Evolutionary conservation across 148 eudicot species (phyloP), one percentile per base, ranked within the genome.

Genomic region (Camellia granthamiana): DNA sequence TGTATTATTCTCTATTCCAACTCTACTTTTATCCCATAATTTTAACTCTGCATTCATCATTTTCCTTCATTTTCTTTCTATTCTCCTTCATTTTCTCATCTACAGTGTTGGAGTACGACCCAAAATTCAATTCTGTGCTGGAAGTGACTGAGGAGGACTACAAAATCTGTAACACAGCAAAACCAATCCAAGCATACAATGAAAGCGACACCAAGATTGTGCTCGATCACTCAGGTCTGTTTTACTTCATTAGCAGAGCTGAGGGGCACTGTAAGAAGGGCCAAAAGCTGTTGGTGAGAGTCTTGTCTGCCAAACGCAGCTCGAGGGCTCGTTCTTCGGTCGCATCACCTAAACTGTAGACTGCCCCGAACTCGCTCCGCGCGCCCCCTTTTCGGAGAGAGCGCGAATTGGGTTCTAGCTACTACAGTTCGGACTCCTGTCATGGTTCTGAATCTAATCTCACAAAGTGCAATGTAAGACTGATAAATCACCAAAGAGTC

Each of bases 101-200:
- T 43, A 15, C 72, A 68, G 72, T 42, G 72, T 42, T 68, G 72
- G 43, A 68, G 72, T 68, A 68, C 51, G 72, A 68, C 72, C 72
- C 72, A 42, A 68, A 68, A 68, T 13, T 49, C 15, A 49, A 68
- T 42, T 68, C 51, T 6, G 72, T 68, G 19, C 51, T 68, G 21
- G 47, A 68, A 68, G 51, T 68, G 43, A 68, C 19, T n/a, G 0
- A 68, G 16, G 72, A 13, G 51, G 51, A 68, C 43, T 68, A 68
- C 51, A 68, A 0, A 15, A 6, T 42, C 51, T 68, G 72, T 6
- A 68, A 68, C 72, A 68, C 51, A 15, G 41, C 72, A 15, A 14
- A 41, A 2, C 72, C 72, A 3, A 68, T 68, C 49, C 42, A 68
- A 43, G 41, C 72, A 42, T 68, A 68, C 49, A 42, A 42, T 10